Conservation (phyloP, 176 grass and related monocot species). For the Poa pratensis region DNA sequence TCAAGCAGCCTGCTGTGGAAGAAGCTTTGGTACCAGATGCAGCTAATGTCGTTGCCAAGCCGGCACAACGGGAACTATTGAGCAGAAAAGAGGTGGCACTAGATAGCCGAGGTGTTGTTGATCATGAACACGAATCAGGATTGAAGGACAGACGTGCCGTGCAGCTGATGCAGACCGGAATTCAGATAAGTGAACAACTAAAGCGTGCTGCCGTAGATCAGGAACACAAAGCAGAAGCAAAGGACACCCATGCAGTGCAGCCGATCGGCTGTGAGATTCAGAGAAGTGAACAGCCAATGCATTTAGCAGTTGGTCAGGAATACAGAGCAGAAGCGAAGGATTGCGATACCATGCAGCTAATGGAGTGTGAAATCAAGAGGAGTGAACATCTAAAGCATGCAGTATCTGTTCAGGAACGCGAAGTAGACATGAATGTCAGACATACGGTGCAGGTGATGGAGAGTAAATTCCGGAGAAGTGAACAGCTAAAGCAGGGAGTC, state of each 20-base stretch:
- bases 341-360: neutral
- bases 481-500: neutral
- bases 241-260: neutral
- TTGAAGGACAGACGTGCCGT: neutral
- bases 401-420: neutral
- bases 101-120: neutral
- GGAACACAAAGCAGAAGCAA: neutral
- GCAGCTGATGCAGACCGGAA: neutral
- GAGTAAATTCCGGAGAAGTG: neutral
- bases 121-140: neutral
- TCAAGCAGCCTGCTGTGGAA: neutral
- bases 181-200: neutral
- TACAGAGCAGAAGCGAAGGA: neutral
- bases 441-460: neutral
- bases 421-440: neutral
- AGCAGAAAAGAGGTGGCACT: neutral
- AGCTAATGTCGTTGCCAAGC: neutral
- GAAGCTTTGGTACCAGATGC: neutral
- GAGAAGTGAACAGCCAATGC: neutral
- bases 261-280: conserved; percentile 3
- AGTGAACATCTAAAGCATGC: conserved; percentile 1
- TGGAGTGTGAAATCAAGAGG: neutral
- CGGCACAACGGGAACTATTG: neutral
- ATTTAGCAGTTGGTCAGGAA: neutral
- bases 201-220: neutral